Conservation (phyloP, 2,329 filamentous ascomycete species). For the Fusarium stilboides region DNA sequence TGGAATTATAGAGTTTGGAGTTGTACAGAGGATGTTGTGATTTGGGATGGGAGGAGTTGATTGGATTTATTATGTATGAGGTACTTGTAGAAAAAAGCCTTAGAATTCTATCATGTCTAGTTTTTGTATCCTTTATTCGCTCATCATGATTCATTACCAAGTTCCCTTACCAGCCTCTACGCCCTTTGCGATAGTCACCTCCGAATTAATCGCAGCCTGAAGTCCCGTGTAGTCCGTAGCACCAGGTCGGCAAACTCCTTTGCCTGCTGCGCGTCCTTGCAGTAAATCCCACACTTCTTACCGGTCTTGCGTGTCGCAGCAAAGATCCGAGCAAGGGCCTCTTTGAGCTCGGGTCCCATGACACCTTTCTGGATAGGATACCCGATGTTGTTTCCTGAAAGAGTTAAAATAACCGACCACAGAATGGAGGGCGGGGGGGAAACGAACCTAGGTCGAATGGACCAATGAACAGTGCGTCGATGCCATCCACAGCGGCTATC, state of each 20-base stretch:
- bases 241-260: conserved; percentile 67
- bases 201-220: conserved; percentile 58
- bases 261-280: conserved; percentile 68
- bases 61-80: background rate
- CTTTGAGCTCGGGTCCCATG: conserved; percentile 71
- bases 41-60: background rate
- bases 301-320: conserved; percentile 72
- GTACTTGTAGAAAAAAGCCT: background rate
- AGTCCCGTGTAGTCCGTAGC: conserved; percentile 70
- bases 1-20: background rate
- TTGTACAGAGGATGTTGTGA: background rate
- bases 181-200: conserved; percentile 63
- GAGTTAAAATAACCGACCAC: background rate
- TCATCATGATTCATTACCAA: background rate
- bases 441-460: conserved; percentile 73
- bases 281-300: conserved; percentile 77
- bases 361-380: conserved; percentile 73
- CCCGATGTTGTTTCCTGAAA: conserved; percentile 71
- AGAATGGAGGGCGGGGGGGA: background rate
- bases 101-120: background rate
- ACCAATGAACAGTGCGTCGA: conserved; percentile 76
- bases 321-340: conserved; percentile 71
- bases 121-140: background rate
- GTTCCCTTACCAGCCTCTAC: conserved; percentile 2
- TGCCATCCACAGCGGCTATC: conserved; percentile 72